Evolutionary conservation across 306 rosid genomes (phyloP).

Genomic region (Leucaena leucocephala): DNA sequence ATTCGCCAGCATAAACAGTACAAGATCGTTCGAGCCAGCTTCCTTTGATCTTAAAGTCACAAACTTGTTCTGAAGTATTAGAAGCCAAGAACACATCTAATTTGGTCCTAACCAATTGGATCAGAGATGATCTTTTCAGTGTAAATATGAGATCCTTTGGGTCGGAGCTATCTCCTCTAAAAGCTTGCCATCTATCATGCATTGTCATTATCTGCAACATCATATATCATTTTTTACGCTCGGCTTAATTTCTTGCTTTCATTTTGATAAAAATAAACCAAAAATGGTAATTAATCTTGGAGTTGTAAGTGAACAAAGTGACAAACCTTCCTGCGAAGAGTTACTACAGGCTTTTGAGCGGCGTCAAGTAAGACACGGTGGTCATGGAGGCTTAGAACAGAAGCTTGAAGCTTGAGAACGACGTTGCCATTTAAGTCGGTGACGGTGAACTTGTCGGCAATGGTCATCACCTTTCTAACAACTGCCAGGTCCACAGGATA

Average conservation of each 20-base stretch:
- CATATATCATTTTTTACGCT: neutral
- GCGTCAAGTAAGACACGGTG: conserved; percentile 51
- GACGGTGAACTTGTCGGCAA: conserved; percentile 47
- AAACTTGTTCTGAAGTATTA: conserved; percentile 31
- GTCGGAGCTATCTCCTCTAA: conserved; percentile 5
- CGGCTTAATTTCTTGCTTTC: neutral
- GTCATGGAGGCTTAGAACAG: conserved; percentile 35
- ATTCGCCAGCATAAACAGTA: conserved; percentile 47
- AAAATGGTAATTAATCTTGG: neutral
- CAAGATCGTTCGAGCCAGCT: conserved; percentile 40
- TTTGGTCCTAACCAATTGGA: conserved; percentile 35
- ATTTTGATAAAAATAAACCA: neutral
- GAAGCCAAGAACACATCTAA: conserved; percentile 46
- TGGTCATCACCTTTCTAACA: conserved; percentile 42
- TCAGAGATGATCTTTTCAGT: conserved; percentile 26
- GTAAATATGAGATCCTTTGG: neutral
- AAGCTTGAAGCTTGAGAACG: conserved; percentile 50
- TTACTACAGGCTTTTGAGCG: conserved; percentile 45
- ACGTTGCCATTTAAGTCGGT: conserved; percentile 51
- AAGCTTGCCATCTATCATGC: conserved; percentile 28
- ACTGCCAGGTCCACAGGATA: conserved; percentile 46
- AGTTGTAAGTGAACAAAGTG: neutral
- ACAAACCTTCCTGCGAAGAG: conserved; percentile 48
- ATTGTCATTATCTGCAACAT: conserved; percentile 15
- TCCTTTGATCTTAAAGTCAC: conserved; percentile 42